Percentiles rank a stretch among this genome's conserved stretches.
Conservation (phyloP, 2,329 filamentous ascomycete species). For the Bisporella sp. region DNA sequence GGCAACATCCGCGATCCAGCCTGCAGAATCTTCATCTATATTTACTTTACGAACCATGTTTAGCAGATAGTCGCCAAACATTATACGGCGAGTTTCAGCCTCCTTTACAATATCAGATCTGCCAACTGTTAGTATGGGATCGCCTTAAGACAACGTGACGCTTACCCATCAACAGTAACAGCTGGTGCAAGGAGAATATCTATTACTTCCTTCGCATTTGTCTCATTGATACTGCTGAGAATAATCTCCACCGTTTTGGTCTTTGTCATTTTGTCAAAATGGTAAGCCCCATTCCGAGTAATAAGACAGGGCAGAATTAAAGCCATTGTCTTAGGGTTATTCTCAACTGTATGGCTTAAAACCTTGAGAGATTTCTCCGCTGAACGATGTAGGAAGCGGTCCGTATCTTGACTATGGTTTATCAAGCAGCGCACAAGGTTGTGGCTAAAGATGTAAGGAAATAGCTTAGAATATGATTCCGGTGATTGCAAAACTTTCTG, state of each 20-base stretch:
- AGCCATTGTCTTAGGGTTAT: constrained; percentile 50
- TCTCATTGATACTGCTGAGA: constrained; percentile 15
- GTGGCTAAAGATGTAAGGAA: constrained; percentile 64
- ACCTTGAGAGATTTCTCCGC: constrained; percentile 70
- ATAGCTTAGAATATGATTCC: constrained; percentile 41
- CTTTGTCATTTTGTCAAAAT: constrained; percentile 81
- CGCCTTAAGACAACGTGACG: background rate
- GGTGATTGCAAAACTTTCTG: constrained; percentile 60
- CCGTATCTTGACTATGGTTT: constrained; percentile 72
- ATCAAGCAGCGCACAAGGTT: constrained; percentile 77
- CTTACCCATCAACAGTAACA: constrained; percentile 29
- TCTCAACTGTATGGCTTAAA: constrained; percentile 58
- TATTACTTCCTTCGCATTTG: constrained; percentile 34
- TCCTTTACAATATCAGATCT: constrained; percentile 18
- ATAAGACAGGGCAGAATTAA: constrained; percentile 62
- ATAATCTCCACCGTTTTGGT: constrained; percentile 72
- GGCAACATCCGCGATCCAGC: constrained; percentile 19
- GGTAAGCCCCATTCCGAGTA: constrained; percentile 61
- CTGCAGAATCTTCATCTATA: constrained; percentile 10
- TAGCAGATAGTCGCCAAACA: constrained; percentile 26
- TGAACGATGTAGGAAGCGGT: constrained; percentile 73
- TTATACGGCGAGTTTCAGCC: constrained; percentile 23
- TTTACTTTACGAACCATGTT: constrained; percentile 23
- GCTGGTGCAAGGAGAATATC: constrained; percentile 40
- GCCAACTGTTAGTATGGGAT: constrained; percentile 1